Conservation (phyloP, 1,284 basidiomycete species). For the Trametes pubescens region DNA sequence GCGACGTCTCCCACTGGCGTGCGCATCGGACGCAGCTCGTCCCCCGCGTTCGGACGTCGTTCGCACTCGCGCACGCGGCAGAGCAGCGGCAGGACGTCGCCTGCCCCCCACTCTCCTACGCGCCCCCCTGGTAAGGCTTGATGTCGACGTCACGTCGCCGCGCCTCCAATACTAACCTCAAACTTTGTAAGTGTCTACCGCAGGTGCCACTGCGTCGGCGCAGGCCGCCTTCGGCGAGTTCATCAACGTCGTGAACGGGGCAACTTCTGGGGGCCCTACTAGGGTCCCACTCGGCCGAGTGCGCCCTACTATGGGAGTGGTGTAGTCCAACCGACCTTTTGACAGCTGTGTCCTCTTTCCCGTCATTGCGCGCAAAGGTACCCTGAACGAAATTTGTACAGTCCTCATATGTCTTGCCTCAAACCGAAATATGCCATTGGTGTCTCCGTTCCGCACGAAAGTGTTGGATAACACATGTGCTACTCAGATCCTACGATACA, state of each 20-base stretch:
- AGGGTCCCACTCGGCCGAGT: neutral
- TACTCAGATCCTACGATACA: no score
- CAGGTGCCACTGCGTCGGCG: neutral
- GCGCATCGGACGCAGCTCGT: neutral
- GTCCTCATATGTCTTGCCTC: neutral
- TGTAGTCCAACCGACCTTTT: neutral
- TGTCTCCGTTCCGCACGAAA: no score
- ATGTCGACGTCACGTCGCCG: no score
- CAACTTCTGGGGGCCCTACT: neutral
- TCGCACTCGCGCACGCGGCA: conserved; percentile 7
- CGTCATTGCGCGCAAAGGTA: no score
- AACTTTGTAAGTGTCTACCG: no score
- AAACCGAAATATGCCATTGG: no score
- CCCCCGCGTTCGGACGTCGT: neutral
- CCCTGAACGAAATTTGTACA: no score
- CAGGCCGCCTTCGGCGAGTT: conserved; percentile 11
- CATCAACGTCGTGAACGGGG: neutral
- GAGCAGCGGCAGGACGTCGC: conserved; percentile 7
- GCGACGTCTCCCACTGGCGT: neutral
- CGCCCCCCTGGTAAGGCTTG: neutral
- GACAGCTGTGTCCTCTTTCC: no score
- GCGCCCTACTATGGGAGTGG: neutral
- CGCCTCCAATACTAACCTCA: neutral
- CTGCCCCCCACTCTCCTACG: conserved; percentile 8
- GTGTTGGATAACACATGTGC: no score